Conservation (phyloP, 768 basidiomycete genomes). For the Ramaria sp. region DNA sequence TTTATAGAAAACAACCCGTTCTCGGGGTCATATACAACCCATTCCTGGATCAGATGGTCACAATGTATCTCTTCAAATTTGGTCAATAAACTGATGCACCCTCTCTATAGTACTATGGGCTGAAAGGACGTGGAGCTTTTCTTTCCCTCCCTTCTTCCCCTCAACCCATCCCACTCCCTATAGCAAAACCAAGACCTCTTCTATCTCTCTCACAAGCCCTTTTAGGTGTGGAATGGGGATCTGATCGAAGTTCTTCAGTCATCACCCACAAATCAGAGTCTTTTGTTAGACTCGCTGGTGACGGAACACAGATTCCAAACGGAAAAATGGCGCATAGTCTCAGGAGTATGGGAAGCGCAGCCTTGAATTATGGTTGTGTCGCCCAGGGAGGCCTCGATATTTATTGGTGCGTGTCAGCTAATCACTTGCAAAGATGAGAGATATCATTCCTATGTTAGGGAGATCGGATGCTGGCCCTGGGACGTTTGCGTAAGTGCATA, state of each 20-base stretch:
- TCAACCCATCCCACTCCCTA: conserved; percentile 38
- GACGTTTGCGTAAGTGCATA: conserved; percentile 57
- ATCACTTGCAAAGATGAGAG: background rate
- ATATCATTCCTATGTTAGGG: conserved; percentile 32
- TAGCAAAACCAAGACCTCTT: conserved; percentile 47
- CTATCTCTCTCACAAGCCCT: conserved; percentile 60
- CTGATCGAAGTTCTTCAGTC: conserved; percentile 47
- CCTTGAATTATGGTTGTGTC: conserved; percentile 72
- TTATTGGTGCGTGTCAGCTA: conserved; percentile 52
- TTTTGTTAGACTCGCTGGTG: conserved; percentile 66
- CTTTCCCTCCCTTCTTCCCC: conserved; percentile 35
- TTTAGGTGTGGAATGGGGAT: conserved; percentile 82
- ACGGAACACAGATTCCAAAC: conserved; percentile 47
- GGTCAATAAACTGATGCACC: background rate
- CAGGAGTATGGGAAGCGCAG: conserved; percentile 74
- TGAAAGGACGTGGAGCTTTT: conserved; percentile 72
- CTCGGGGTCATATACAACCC: conserved; percentile 93
- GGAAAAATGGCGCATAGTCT: conserved; percentile 83
- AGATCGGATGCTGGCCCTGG: conserved; percentile 81
- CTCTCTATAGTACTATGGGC: conserved; percentile 53
- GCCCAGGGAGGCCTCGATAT: conserved; percentile 83
- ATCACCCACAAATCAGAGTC: conserved; percentile 52
- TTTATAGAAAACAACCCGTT: conserved; percentile 70
- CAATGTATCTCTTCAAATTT: background rate
- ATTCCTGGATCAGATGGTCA: conserved; percentile 74